These are phyloP conservation scores for Teunomyces tritomae DNA, from an alignment of 805 yeast genomes.

Conservation along the genomic window DNA sequence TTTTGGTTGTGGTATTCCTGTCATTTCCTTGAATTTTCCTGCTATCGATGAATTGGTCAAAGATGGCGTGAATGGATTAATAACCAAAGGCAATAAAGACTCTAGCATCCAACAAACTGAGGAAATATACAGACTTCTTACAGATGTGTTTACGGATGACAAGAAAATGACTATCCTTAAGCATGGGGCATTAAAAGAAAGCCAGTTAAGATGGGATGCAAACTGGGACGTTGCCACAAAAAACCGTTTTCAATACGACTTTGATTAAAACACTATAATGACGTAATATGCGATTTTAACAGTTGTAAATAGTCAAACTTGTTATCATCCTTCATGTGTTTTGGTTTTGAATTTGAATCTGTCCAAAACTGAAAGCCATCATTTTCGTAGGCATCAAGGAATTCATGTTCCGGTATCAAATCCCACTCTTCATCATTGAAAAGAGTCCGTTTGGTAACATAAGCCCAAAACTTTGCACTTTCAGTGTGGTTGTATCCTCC, in stretches of 20 bases:
- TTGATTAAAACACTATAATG: constrained; percentile 16
- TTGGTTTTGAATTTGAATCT: constrained; percentile 19
- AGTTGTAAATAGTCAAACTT: constrained; percentile 21
- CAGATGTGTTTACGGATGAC: constrained; percentile 26
- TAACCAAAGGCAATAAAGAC: constrained; percentile 24
- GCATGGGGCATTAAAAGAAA: constrained; percentile 72
- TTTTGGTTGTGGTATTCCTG: constrained; percentile 96
- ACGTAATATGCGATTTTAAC: constrained; percentile 11
- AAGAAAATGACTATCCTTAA: constrained; percentile 42
- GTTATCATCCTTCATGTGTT: constrained; percentile 32
- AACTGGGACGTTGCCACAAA: constrained; percentile 63
- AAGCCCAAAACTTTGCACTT: constrained; percentile 61
- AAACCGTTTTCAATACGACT: constrained; percentile 19
- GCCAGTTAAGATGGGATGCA: constrained; percentile 65
- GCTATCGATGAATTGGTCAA: constrained; percentile 78
- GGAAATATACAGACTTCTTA: constrained; percentile 25
- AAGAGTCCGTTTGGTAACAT: constrained; percentile 29
- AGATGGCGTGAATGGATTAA: constrained; percentile 66
- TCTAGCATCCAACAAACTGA: constrained; percentile 15
- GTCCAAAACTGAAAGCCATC: constrained; percentile 54
- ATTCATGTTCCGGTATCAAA: constrained; percentile 50
- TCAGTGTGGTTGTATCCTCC: constrained; percentile 72
- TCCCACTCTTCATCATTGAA: constrained; percentile 33
- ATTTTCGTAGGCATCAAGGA: constrained; percentile 39
- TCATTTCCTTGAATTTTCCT: constrained; percentile 69